Conservation (phyloP, 768 basidiomycete genomes). For the Megacollybia marginata region DNA sequence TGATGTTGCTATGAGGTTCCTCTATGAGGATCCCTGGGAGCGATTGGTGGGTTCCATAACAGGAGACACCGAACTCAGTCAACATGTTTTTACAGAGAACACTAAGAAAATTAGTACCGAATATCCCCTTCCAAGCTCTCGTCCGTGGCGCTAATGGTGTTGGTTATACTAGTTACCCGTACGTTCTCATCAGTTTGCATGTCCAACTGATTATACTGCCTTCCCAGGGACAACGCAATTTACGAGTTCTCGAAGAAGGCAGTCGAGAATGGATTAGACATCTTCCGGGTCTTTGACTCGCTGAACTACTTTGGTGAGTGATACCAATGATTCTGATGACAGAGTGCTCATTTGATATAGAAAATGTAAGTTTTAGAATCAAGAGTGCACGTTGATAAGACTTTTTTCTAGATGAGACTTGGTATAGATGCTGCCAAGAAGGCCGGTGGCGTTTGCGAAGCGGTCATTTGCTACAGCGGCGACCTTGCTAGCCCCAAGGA, state of each 20-base stretch:
- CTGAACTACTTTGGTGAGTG: constrained; percentile 92
- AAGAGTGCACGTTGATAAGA: neutral
- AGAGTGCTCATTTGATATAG: constrained; percentile 25
- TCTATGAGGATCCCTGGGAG: constrained; percentile 99
- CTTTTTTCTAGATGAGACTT: constrained; percentile 69
- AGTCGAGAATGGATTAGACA: constrained; percentile 98
- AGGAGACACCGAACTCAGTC: constrained; percentile 3
- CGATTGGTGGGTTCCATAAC: constrained; percentile 50
- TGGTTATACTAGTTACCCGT: constrained; percentile 98
- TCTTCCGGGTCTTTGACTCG: constrained; percentile 99
- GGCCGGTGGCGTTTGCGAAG: constrained; percentile 97
- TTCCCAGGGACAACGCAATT: constrained; percentile 85
- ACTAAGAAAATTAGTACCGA: constrained; percentile 92
- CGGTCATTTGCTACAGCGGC: constrained; percentile 96
- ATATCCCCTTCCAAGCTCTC: constrained; percentile 96
- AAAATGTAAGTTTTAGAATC: constrained; percentile 50
- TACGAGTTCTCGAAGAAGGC: constrained; percentile 99
- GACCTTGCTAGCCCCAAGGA: constrained; percentile 93
- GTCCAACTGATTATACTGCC: neutral
- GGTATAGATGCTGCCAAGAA: constrained; percentile 99
- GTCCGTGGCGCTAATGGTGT: constrained; percentile 99
- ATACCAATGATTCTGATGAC: no score
- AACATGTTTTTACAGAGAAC: constrained; percentile 49
- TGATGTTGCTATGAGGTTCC: constrained; percentile 98
- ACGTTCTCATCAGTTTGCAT: constrained; percentile 19